Evolutionary conservation across 441 rosid genomes (phyloP), one percentile per base, ranked within the genome.

Genomic region (Populus hybrid): DNA sequence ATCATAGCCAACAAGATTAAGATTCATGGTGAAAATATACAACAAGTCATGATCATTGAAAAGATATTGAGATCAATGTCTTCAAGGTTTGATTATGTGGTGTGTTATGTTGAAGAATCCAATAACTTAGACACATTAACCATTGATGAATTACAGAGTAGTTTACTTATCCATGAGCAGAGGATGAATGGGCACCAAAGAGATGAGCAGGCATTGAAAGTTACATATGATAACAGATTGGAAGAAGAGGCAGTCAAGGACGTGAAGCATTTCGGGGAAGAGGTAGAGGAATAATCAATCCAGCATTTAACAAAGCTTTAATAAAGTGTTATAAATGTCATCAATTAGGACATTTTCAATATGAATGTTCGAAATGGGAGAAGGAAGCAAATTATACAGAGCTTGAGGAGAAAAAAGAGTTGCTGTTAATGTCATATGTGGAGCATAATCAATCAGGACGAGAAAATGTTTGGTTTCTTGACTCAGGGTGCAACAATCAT

Each of bases 81-180:
- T 36, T 50, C 65, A 24, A 23, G 23, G 64, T 72, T 50, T 0
- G 65, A 72, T 9, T 72, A 72, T 46, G 38, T 72, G 24, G 38
- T 72, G 64, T 72, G 74, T 50, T 23, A 6, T 1, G 1, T 72
- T 50, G 38, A 67, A 67, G 38, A 50, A 32, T 70, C 63, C 10
- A 70, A 70, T 70, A 46, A 70, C 32, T 12, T 70, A 46, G 40
- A 72, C 38, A 34, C 64, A 2, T 57, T 77, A 65, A 72, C 35
- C n/a, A 78, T 77, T 64, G 66, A 71, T 70, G 76, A 72, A 32
- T 64, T 72, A 36, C 61, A 78, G 16, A 66, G 80, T 35, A 64
- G 2, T 30, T 65, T 78, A 1, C 8, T 78, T 18, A 46, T 72
- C 20, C 50, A 72, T 78, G 72, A 78, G 70, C 65, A 72, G 65